phyloP scores from a whole-genome alignment of 2,329 filamentous ascomycete genomes.

The Ilyonectria destructans region DNA sequence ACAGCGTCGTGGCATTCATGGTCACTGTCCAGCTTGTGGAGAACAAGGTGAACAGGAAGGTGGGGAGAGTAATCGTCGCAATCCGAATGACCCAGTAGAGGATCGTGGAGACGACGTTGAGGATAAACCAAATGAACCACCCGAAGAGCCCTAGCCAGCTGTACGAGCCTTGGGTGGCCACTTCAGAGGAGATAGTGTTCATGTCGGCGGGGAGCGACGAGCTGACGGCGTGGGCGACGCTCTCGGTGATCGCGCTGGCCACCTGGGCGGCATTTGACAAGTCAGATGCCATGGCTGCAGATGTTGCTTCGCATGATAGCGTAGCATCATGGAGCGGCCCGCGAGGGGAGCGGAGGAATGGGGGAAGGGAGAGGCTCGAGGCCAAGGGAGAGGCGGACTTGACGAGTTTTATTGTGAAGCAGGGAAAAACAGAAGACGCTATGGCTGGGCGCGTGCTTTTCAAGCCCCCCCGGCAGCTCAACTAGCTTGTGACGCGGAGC shows the following conservation, averaged over 20 bases:
- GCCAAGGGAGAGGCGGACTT: conserved; percentile 27
- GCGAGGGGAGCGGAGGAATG: conserved; percentile 36
- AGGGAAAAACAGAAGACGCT: conserved; percentile 42
- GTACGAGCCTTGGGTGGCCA: conserved; percentile 58
- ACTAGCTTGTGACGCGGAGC: conserved; percentile 51
- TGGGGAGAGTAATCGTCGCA: conserved; percentile 89
- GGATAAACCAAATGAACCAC: conserved; percentile 67
- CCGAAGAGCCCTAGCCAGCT: conserved; percentile 74
- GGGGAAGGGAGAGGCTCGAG: conserved; percentile 32
- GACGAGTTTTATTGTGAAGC: conserved; percentile 43
- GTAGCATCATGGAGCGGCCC: conserved; percentile 57
- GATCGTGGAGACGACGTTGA: conserved; percentile 72
- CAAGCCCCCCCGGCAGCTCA: conserved; percentile 42
- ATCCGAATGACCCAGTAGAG: conserved; percentile 89
- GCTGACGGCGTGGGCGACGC: conserved; percentile 53
- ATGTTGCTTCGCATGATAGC: conserved; percentile 50
- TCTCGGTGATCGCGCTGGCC: conserved; percentile 54
- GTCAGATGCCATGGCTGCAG: conserved; percentile 60
- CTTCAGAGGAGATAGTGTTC: conserved; percentile 54
- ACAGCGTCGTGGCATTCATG: conserved; percentile 98
- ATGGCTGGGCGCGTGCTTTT: conserved; percentile 34
- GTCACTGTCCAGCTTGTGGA: conserved; percentile 96
- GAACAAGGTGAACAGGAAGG: conserved; percentile 90
- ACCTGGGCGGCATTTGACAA: conserved; percentile 56
- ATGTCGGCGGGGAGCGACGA: conserved; percentile 58